These are phyloP conservation scores for Lycium barbarum DNA, from an alignment of 257 asterid genomes.

Conservation along the genomic window DNA sequence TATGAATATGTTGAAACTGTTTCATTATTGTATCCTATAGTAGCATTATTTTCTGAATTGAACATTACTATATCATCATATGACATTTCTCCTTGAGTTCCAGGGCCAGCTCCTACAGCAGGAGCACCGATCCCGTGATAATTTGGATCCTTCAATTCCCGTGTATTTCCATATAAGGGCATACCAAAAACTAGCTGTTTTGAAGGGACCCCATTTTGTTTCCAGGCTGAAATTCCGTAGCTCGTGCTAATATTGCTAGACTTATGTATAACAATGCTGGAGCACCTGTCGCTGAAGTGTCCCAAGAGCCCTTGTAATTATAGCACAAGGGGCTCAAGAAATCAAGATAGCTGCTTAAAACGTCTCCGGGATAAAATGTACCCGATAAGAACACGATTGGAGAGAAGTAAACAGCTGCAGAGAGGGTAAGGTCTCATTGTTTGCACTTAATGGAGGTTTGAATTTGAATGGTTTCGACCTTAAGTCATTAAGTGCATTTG, in stretches of 20 bases:
- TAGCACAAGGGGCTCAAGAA: slow-evolving; percentile 57
- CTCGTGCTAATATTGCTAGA: slow-evolving; percentile 64
- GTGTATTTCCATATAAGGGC: slow-evolving; percentile 69
- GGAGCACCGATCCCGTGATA: slow-evolving; percentile 64
- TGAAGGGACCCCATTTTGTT: slow-evolving; percentile 38
- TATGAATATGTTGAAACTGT: slow-evolving; percentile 69
- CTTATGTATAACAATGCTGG: slow-evolving; percentile 52
- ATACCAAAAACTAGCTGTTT: slow-evolving; percentile 63
- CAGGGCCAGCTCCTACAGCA: slow-evolving; percentile 57
- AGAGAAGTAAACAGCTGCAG: slow-evolving; percentile 59
- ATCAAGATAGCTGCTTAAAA: slow-evolving; percentile 45
- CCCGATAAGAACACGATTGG: slow-evolving; percentile 38
- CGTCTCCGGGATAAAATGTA: slow-evolving; percentile 40
- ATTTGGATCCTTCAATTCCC: slow-evolving; percentile 53
- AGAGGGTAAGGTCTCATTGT: slow-evolving; percentile 32
- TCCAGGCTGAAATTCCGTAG: slow-evolving; percentile 64
- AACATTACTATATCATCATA: slow-evolving; percentile 49
- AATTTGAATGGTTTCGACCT: too few species aligned
- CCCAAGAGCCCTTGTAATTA: slow-evolving; percentile 62
- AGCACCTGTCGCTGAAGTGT: slow-evolving; percentile 53
- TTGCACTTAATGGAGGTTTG: too few species aligned
- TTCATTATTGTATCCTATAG: slow-evolving; percentile 49
- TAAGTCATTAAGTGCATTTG: too few species aligned
- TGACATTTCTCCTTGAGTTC: slow-evolving; percentile 50
- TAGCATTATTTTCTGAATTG: slow-evolving; percentile 49